Evolutionary conservation across 2,329 filamentous ascomycete genomes (phyloP).

Genomic region (Epichloe uncinata): DNA sequence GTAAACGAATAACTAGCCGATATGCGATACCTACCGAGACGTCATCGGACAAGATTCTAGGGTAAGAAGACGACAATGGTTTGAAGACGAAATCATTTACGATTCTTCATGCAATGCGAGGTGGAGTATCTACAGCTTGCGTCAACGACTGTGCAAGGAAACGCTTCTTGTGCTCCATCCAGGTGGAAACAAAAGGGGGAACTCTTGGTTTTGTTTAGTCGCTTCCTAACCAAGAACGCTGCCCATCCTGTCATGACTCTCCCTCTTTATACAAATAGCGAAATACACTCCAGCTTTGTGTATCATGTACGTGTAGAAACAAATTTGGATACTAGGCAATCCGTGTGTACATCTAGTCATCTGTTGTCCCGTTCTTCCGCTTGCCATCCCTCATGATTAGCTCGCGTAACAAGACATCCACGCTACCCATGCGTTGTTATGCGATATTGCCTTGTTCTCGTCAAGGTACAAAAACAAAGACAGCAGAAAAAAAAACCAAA

Average conservation of each 20-base stretch:
- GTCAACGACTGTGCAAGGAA: background rate
- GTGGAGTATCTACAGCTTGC: background rate
- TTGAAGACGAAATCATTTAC: background rate
- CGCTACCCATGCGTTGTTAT: conserved; percentile 4
- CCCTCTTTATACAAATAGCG: background rate
- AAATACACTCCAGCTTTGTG: background rate
- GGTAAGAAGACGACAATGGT: background rate
- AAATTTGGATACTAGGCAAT: background rate
- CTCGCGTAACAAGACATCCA: background rate
- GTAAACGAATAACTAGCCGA: conserved; percentile 8
- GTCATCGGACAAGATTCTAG: background rate
- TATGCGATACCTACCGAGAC: background rate
- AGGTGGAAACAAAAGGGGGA: background rate
- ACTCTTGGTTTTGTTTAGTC: background rate
- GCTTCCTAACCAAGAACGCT: background rate
- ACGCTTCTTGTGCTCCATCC: background rate
- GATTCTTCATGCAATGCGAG: background rate
- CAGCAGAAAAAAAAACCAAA: background rate
- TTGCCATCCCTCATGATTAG: background rate
- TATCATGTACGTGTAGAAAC: conserved; percentile 1
- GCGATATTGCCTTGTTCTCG: background rate
- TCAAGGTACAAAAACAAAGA: background rate
- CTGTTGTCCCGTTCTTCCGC: background rate
- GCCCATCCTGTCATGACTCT: background rate
- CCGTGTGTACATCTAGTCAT: background rate